A percentile compares a stretch with the other conserved stretches of the same genome.
These are phyloP conservation scores for Eucalyptus melliodora DNA, from an alignment of 345 rosid species.

Conservation along the genomic window DNA sequence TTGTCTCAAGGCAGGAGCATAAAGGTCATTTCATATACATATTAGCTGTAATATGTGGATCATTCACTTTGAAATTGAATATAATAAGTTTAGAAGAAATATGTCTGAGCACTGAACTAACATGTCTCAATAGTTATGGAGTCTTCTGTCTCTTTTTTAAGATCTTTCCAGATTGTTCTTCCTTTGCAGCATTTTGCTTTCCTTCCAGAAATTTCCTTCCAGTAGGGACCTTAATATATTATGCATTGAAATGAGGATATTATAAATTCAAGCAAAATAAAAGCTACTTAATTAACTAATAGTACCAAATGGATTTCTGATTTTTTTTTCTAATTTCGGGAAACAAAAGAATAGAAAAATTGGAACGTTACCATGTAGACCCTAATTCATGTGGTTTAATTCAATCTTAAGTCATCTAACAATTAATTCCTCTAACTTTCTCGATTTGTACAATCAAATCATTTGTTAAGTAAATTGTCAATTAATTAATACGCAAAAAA, in stretches of 20 bases:
- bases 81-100: not conserved
- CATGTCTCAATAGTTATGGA: slow-evolving; percentile 42
- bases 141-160: too few species aligned
- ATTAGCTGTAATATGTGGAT: slow-evolving; percentile 29
- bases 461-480: not conserved
- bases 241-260: not conserved
- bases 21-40: slow-evolving; percentile 85
- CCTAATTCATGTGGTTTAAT: not conserved
- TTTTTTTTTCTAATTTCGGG: accelerated
- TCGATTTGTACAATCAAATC: accelerated
- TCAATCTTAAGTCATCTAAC: not conserved
- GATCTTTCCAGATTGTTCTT: too few species aligned
- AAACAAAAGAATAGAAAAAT: accelerated
- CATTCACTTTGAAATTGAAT: not conserved
- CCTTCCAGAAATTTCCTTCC: too few species aligned
- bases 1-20: slow-evolving; percentile 78
- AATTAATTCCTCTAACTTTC: not conserved
- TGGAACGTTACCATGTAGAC: accelerated
- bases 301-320: accelerated
- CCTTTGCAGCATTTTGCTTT: too few species aligned
- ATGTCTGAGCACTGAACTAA: slow-evolving; percentile 19
- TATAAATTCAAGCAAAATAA: not conserved
- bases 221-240: too few species aligned
- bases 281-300: too few species aligned
- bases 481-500: not conserved